Evolutionary conservation across 108 stramenopile species (phyloP), one percentile per base, ranked within the genome.

Genomic region (Cyclotella cryptica): DNA sequence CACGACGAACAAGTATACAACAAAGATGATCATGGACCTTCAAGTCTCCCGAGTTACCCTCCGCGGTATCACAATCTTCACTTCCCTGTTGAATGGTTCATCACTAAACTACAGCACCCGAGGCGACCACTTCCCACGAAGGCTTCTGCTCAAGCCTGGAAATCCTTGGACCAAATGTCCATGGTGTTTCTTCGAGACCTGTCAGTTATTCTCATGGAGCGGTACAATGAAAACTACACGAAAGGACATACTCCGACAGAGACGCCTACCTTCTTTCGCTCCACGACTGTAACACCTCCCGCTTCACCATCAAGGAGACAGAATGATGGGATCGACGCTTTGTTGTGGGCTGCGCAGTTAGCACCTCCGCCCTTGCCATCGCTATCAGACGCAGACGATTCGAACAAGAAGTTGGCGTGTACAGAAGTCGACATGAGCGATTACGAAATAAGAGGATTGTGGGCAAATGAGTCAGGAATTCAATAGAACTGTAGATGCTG

Each of bases 1-100:
- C 18, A 53, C 13, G 30, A 7, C 21, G 9, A 22, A 67, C 12
- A 12, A 26, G 24, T 12, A 57, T 24, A 26, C 54, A 35, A 35
- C 35, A 35, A 35, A 35, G 57, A 29, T 47, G 19, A 59, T 22
- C 0, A 28, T 5, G 54, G 18, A 49, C 57, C 19, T 39, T 5
- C 45, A 12, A 17, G 11, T 55, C 46, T 59, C 18, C 69, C 58
- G 6, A 69, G 24, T 10, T 49, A 61, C 24, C 77, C 77, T 70
- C 77, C 77, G 24, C 28, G 77, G 39, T 77, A 77, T 44, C 69
- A 77, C 40, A 24, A 62, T 27, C 57, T 69, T n/a, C 43, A 77
- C 15, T 44, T 52, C 0, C 40, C 77, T 1, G 61, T 46, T 19
- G 61, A 77, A 26, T 49, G 72, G 61, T 30, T 73, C 26, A 19